Percentiles rank a stretch among this genome's conserved stretches.
phyloP scores from a whole-genome alignment of 2,329 filamentous ascomycete genomes.

The Bipolaris oryzae region DNA sequence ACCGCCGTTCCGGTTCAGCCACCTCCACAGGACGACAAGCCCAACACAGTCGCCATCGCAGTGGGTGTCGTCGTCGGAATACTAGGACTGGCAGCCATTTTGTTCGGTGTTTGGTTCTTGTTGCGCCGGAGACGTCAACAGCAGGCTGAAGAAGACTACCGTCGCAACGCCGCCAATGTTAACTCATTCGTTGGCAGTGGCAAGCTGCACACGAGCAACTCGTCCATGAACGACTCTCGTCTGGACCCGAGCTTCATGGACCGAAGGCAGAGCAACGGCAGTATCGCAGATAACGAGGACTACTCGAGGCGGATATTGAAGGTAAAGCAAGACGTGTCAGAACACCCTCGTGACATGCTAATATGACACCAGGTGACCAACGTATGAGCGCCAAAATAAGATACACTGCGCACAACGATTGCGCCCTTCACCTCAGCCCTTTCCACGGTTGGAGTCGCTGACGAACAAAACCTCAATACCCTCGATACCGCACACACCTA shows the following conservation, averaged over 20 bases:
- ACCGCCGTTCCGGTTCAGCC: constrained; percentile 38
- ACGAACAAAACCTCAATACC: constrained; percentile 19
- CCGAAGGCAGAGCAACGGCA: constrained; percentile 87
- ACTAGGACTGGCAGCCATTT: constrained; percentile 68
- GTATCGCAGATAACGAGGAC: constrained; percentile 95
- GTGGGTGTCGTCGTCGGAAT: constrained; percentile 88
- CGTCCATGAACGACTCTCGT: constrained; percentile 78
- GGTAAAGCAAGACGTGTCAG: constrained; percentile 59
- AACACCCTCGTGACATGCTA: constrained; percentile 8
- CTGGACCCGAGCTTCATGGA: constrained; percentile 84
- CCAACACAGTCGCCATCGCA: constrained; percentile 84
- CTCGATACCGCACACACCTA: constrained; percentile 19
- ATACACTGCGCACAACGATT: constrained; percentile 8
- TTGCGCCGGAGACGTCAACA: constrained; percentile 76
- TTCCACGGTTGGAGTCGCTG: constrained; percentile 11
- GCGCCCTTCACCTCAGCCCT: constrained; percentile 13
- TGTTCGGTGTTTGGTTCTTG: constrained; percentile 74
- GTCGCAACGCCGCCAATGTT: constrained; percentile 77
- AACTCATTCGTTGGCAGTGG: constrained; percentile 71
- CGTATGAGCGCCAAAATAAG: constrained; percentile 29
- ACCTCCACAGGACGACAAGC: constrained; percentile 46
- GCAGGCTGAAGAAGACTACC: constrained; percentile 82
- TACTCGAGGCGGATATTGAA: constrained; percentile 95
- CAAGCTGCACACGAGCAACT: constrained; percentile 66
- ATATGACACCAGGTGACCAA: constrained; percentile 44